Evolutionary conservation across 345 rosid species (phyloP).

Genomic region (Gossypium raimondii): DNA sequence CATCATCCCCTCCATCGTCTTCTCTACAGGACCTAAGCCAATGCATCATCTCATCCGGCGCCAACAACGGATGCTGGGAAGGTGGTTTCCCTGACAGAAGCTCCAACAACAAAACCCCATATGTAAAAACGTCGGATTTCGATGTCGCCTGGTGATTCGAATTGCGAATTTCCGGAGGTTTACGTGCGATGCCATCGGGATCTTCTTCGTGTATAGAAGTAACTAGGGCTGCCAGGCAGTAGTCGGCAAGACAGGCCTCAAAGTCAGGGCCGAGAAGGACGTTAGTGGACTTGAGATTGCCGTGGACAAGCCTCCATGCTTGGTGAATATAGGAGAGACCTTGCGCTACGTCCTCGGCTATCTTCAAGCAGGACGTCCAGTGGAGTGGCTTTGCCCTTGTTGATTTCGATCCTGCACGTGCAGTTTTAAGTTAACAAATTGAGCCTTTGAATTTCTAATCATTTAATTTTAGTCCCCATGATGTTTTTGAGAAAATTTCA

Average conservation of each 20-base stretch:
- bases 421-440: neutral
- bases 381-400: constrained; percentile 79
- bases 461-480: neutral
- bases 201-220: constrained; percentile 31
- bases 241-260: constrained; percentile 72
- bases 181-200: constrained; percentile 35
- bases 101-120: constrained; percentile 69
- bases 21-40: constrained; percentile 68
- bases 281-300: constrained; percentile 78
- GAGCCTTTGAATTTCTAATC: neutral
- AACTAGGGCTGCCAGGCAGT: constrained; percentile 60
- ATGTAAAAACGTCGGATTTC: constrained; percentile 75
- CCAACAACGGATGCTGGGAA: constrained; percentile 45
- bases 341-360: constrained; percentile 88
- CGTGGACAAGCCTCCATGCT: constrained; percentile 92
- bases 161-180: constrained; percentile 56
- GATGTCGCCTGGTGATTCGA: constrained; percentile 35
- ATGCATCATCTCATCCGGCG: constrained; percentile 35
- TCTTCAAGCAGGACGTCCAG: constrained; percentile 84
- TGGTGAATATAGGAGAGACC: constrained; percentile 94
- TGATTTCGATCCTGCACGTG: constrained; percentile 68
- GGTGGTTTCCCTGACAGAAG: constrained; percentile 74
- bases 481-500: neutral
- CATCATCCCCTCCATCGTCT: constrained; percentile 48
- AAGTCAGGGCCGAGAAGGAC: constrained; percentile 84